Evolutionary conservation across 2,329 filamentous ascomycete genomes (phyloP).

Genomic region (Volutella citrinella): DNA sequence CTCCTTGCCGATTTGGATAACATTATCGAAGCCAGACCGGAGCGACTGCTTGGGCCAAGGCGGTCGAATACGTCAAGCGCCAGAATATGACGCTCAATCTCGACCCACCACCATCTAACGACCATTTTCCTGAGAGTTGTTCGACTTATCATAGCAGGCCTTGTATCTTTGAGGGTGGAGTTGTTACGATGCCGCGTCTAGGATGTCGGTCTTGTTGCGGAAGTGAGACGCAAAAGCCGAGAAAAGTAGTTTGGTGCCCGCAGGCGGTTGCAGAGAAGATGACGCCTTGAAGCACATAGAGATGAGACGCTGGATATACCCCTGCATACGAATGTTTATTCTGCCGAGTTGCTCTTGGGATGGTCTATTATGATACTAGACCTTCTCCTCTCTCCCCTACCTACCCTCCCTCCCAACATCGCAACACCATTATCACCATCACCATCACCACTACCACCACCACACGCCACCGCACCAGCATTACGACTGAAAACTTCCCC

Average conservation of each 20-base stretch:
- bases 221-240: slow-evolving; percentile 17
- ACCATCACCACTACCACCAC: too few relatives aligned
- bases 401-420: too few relatives aligned
- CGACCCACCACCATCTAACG: slow-evolving; percentile 27
- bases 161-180: slow-evolving; percentile 24
- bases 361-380: slow-evolving; percentile 27
- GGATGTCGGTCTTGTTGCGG: slow-evolving; percentile 17
- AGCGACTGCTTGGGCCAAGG: slow-evolving; percentile 8
- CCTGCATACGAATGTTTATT: slow-evolving; percentile 27
- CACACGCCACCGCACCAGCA: too few relatives aligned
- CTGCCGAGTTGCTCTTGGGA: slow-evolving; percentile 23
- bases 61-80: too few relatives aligned
- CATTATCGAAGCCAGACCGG: slow-evolving; percentile 9
- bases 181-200: slow-evolving; percentile 20
- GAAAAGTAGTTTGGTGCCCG: slow-evolving; percentile 18
- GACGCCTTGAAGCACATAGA: slow-evolving; percentile 26
- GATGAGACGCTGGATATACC: slow-evolving; percentile 30
- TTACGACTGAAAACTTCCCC: too few relatives aligned
- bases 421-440: too few relatives aligned
- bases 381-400: slow-evolving; percentile 16
- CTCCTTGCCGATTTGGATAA: slow-evolving; percentile 9
- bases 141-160: slow-evolving; percentile 26
- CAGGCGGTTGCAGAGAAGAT: slow-evolving; percentile 18
- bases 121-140: slow-evolving; percentile 23
- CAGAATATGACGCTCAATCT: too few relatives aligned